Evolutionary conservation across 108 stramenopile genomes (phyloP).

Genomic region (Cyclotella choctawhatcheeana): DNA sequence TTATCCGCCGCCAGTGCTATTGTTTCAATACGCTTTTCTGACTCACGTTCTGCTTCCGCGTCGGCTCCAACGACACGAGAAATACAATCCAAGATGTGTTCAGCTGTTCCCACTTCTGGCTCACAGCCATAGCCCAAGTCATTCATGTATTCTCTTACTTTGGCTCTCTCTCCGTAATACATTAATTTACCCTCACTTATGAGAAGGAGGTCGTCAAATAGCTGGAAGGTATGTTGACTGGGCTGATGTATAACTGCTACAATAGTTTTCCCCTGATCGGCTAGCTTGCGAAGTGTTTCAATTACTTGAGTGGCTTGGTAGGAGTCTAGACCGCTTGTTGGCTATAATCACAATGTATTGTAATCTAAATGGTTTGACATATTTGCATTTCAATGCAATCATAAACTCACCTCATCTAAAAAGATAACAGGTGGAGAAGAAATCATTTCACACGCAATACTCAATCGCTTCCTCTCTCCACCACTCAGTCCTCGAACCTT

Average conservation of each 20-base stretch:
- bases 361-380: background rate
- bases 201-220: constrained; percentile 89
- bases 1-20: constrained; percentile 51
- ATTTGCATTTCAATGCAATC: too few species aligned
- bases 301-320: constrained; percentile 76
- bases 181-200: constrained; percentile 85
- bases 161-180: constrained; percentile 77
- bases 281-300: constrained; percentile 72
- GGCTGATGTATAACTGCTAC: constrained; percentile 93
- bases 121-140: constrained; percentile 59
- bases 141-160: constrained; percentile 68
- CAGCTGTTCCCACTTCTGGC: constrained; percentile 69
- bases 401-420: constrained; percentile 66
- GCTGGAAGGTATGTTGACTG: constrained; percentile 71
- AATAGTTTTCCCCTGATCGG: constrained; percentile 82
- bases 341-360: constrained; percentile 28
- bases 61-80: constrained; percentile 64
- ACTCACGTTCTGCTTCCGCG: constrained; percentile 41
- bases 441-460: constrained; percentile 90
- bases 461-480: constrained; percentile 85
- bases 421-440: constrained; percentile 76
- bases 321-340: constrained; percentile 81
- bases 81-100: constrained; percentile 86
- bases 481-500: constrained; percentile 86
- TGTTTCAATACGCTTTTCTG: constrained; percentile 55